Percentiles rank a stretch among this genome's conserved stretches.
phyloP scores from a whole-genome alignment of 1,284 basidiomycete genomes.

The Tranzscheliella williamsii region DNA sequence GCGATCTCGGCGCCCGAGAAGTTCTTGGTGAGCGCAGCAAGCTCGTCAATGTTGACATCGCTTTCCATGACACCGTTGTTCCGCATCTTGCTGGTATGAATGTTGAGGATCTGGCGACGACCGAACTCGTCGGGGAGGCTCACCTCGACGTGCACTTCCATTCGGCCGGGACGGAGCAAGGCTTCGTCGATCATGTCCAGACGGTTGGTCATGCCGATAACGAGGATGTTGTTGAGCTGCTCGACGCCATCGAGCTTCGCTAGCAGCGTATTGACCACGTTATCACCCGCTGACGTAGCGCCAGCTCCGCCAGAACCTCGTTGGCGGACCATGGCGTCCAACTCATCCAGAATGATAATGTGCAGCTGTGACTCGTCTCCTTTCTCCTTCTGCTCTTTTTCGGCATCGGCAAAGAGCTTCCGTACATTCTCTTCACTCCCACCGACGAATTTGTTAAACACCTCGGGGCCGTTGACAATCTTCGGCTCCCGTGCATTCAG shows the following conservation, averaged over 20 bases:
- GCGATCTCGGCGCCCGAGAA: slow-evolving; percentile 96
- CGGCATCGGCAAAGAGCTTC: slow-evolving; percentile 95
- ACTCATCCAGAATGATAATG: slow-evolving; percentile 99
- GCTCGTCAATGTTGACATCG: slow-evolving; percentile 83
- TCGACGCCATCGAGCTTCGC: slow-evolving; percentile 99
- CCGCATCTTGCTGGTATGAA: slow-evolving; percentile 95
- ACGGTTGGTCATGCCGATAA: slow-evolving; percentile 99
- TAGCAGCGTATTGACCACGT: slow-evolving; percentile 95
- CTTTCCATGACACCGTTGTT: slow-evolving; percentile 84
- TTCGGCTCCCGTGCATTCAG: slow-evolving; percentile 97
- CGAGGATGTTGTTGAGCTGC: slow-evolving; percentile 97
- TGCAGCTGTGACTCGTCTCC: slow-evolving; percentile 97
- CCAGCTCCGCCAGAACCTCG: slow-evolving; percentile 67
- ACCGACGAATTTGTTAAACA: slow-evolving; percentile 96
- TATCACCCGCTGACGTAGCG: slow-evolving; percentile 97
- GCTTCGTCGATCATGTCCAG: slow-evolving; percentile 99
- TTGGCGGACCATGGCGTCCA: slow-evolving; percentile 98
- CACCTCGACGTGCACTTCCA: slow-evolving; percentile 99
- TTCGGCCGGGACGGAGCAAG: slow-evolving; percentile 91
- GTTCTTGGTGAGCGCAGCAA: slow-evolving; percentile 88
- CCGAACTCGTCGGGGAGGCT: slow-evolving; percentile 93
- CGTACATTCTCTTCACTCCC: slow-evolving; percentile 98
- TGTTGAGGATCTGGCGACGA: slow-evolving; percentile 88
- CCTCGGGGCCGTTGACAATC: slow-evolving; percentile 97
- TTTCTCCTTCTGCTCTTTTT: slow-evolving; percentile 98